Evolutionary conservation across 2,329 filamentous ascomycete species (phyloP), one percentile per base, ranked within the genome.

Genomic region (Didymella arachidicola): DNA sequence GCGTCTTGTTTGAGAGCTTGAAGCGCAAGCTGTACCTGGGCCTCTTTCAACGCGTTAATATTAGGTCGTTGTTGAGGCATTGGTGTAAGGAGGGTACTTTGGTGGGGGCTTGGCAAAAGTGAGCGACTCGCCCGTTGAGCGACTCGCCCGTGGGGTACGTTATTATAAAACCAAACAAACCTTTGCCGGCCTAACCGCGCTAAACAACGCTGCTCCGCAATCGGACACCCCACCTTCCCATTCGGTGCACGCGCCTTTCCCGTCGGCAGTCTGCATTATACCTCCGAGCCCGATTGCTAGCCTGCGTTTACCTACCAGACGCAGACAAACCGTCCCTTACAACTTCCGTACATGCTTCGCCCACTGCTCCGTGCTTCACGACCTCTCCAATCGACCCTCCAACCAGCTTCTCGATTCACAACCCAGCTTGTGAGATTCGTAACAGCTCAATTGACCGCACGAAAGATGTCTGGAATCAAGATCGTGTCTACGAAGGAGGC

Each of bases 391-490:
- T n/a, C 38, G 25, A 18, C 30, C 27, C 26, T 19, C 2, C 39
- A 26, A 44, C 12, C 34, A 34, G 38, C 39, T 39, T 41, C 22
- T 1, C 32, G 26, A 39, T 14, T 27, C n/a, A 8, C 34, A 2
- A 3, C 26, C 36, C 46, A 32, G 25, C 3, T 14, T 8, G 6
- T 30, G 2, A 2, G 12, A 3, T 7, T 27, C 19, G 4, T 22
- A 10, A 34, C 4, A 45, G 26, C 39, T 36, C 46, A 49, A 57
- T 53, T 41, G 30, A 53, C n/a, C 22, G 8, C 6, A 16, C 57
- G 65, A 72, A 68, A 61, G 18, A 80, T 80, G 79, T 74, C 78
- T 39, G 78, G 78, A 43, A 77, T 81, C 53, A 79, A 80, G 73
- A 78, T 79, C 60, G 71, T 80, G 48, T 69, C 74, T 60, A 79